Base-by-base conservation (phyloP, 1,139 yeast genomes). In the Geotrichum restrictum region DNA sequence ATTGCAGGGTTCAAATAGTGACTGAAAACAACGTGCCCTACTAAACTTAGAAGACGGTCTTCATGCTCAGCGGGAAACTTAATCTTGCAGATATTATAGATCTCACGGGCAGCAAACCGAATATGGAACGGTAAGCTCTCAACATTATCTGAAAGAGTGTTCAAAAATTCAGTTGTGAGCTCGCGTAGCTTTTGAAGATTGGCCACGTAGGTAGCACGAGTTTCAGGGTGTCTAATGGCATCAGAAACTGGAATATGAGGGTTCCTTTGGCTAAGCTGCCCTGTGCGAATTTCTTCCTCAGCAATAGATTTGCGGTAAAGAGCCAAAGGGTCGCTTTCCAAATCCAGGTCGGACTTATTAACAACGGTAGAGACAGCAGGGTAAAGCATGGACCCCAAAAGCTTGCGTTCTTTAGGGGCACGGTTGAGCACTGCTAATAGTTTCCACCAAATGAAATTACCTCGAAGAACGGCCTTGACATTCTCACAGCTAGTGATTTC, bases 311-410 rank as follows among this genome's bases (percentile, higher is more conserved):
- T 65, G 27, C 73, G 69, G 64, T 83, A 82, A 36, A 73, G 71
- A n/a, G 73, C 70, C 6, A 79, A 68, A 1, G 98, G 98, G 64
- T 91, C 88, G 55, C 93, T 82, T 64, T 91, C 97, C 61, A 88
- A 80, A 56, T 81, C 81, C 10, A 80, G 63, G 42, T 79, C 82
- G 24, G 81, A 83, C 54, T 79, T 73, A 16, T 81, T 83, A 6
- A 79, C 69, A n/a, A 80, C 73, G 48, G 68, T 74, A 32, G 67
- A 62, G 41, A 78, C 74, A 69, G 50, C 77, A n/a, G 80, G 77
- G 0, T 83, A 80, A 36, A 88, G 69, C 10, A 87, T 56, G 0
- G 69, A 64, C 59, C 79, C 77, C 48, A 85, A 73, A 34, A 77
- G 74, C 50, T 76, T 76, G 52, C 86, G 74, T 61, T 85, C 88